Percentiles rank a stretch among this genome's conserved stretches.
phyloP scores from a whole-genome alignment of 371 early-diverging fungal species.

The Chytridium lagenaria region DNA sequence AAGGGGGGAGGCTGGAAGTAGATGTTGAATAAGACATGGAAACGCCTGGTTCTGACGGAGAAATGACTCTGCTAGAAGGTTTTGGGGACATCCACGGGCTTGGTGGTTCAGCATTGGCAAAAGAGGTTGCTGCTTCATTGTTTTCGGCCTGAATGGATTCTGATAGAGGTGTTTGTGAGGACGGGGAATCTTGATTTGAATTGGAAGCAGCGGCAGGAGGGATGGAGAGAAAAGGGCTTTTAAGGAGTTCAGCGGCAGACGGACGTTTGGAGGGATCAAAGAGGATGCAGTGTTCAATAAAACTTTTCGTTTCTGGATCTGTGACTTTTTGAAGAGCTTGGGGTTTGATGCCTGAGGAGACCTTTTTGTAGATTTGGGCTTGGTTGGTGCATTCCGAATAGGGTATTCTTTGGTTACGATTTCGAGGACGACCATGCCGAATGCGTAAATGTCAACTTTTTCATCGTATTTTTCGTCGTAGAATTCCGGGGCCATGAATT shows the following conservation, averaged over 20 bases:
- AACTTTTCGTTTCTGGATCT: conserved; percentile 58
- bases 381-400: conserved; percentile 88
- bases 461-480: conserved; percentile 91
- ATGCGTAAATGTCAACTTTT: conserved; percentile 91
- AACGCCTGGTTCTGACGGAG: background rate
- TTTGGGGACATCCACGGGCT: background rate
- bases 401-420: conserved; percentile 88
- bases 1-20: background rate
- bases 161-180: background rate
- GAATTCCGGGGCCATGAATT: conserved; percentile 93
- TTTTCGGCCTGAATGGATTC: background rate
- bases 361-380: conserved; percentile 85
- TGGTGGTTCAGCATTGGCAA: too few species aligned
- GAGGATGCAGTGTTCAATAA: conserved; percentile 65
- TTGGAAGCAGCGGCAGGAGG: background rate
- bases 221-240: conserved; percentile 46
- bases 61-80: background rate
- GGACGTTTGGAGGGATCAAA: conserved; percentile 54
- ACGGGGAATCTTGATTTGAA: background rate
- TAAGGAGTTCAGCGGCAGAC: conserved; percentile 53
- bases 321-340: conserved; percentile 52
- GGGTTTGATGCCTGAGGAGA: conserved; percentile 72
- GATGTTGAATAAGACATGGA: background rate
- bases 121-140: background rate
- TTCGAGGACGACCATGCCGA: conserved; percentile 88